Evolutionary conservation across 2,329 filamentous ascomycete species (phyloP).

Genomic region (Nemania sp.): DNA sequence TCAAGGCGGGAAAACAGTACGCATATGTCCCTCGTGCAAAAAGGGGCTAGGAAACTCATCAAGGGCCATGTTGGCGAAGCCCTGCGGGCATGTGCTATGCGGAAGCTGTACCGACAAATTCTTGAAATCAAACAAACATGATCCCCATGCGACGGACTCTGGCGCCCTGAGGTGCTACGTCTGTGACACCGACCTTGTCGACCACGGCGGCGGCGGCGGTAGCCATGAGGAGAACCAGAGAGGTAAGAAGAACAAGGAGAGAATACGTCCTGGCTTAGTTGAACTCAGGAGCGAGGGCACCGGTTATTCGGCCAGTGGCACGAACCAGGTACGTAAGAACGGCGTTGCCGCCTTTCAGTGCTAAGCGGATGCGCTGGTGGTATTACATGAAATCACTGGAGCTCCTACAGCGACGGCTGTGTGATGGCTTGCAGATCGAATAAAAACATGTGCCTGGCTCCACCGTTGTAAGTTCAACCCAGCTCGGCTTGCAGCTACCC

Average conservation of each 20-base stretch:
- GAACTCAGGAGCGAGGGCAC: constrained; percentile 85
- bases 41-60: constrained; percentile 82
- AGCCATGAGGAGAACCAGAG: constrained; percentile 38
- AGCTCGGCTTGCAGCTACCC: background rate
- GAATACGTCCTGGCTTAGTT: constrained; percentile 72
- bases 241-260: constrained; percentile 54
- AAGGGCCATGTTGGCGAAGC: constrained; percentile 80
- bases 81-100: constrained; percentile 91
- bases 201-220: constrained; percentile 31
- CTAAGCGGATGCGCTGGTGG: constrained; percentile 46
- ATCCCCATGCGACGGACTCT: constrained; percentile 53
- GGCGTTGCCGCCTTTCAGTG: constrained; percentile 80
- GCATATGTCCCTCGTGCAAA: constrained; percentile 82
- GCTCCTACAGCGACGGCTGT: background rate
- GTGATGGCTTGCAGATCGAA: too few species aligned
- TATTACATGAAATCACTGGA: background rate
- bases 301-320: constrained; percentile 87
- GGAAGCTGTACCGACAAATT: constrained; percentile 84
- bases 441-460: constrained; percentile 8
- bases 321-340: constrained; percentile 75
- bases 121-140: constrained; percentile 64
- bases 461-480: constrained; percentile 15
- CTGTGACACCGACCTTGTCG: constrained; percentile 75
- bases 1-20: constrained; percentile 33
- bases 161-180: constrained; percentile 76